Base-by-base conservation (phyloP, 257 asterid species). In the Petrea volubilis region DNA sequence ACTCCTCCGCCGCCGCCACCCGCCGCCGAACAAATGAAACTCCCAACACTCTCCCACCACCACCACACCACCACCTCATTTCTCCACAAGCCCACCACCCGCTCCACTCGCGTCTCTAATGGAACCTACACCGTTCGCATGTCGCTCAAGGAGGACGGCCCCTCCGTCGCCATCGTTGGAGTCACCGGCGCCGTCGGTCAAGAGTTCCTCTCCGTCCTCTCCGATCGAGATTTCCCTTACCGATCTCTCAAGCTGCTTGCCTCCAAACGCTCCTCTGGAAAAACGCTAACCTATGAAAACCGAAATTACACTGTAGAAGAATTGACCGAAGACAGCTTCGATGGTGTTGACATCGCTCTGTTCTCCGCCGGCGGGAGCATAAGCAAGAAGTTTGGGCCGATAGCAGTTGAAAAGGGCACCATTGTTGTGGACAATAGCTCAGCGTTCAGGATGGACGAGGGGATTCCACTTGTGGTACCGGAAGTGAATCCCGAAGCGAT, bases 401-500 rank as follows among this genome's bases (percentile, higher is more conserved):
- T 91, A 6, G 98, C 98, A 1, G 97, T 80, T 1, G 82, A 77
- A 47, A 86, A 86, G 52, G 98, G 97, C 38, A 34, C 87, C 25
- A 59, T 94, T 77, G 98, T 94, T 1, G 98, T 94, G 73, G 98
- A 94, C 82, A 94, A 94, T 74, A 94, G 98, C 87, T 94, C 97
- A 1, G 98, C 98, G 2, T 94, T 94, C 78, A 82, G 98, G 75
- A 94, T 94, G 98, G 93, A 78, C 49, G 97, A 88, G 4, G 95
- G 90, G 13, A 73, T 89, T 33, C 98, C 97, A 1, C 87, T 94
- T 2, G 97, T 94, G 74, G 88, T 94, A 29, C 97, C 97, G 2
- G 98, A 94, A 80, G 98, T 94, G 44, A 94, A 94, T 84, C 95
- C 97, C 2, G 97, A 84, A 72, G 97, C 97, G 12, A 89, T 91